Conservation (phyloP, 495 filamentous ascomycete species). For the Hamigera avellanea region DNA sequence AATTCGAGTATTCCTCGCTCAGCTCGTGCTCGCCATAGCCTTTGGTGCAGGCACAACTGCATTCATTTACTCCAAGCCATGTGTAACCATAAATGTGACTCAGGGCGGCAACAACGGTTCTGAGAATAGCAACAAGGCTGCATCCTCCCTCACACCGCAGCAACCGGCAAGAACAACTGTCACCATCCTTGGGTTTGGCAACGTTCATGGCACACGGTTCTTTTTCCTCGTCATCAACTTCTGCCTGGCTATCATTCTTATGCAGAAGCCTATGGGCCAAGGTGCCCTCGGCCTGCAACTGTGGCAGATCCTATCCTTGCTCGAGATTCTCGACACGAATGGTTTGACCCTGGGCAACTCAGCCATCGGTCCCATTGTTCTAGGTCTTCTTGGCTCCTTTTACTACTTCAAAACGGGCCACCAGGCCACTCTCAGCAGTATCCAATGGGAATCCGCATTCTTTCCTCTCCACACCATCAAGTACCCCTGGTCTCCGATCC, state of each 20-base stretch:
- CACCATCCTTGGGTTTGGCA: conserved; percentile 81
- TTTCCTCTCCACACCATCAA: conserved; percentile 70
- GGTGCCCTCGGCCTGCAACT: conserved; percentile 67
- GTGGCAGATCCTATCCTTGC: conserved; percentile 76
- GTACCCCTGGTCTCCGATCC: conserved; percentile 81
- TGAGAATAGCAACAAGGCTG: conserved; percentile 10
- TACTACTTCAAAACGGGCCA: conserved; percentile 98
- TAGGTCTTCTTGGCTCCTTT: conserved; percentile 78
- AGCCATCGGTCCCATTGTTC: conserved; percentile 68
- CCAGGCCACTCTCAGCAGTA: conserved; percentile 74
- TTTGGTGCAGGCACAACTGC: conserved; percentile 56
- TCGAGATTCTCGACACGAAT: conserved; percentile 81
- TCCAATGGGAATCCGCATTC: conserved; percentile 98
- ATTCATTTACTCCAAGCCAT: conserved; percentile 66
- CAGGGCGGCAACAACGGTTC: conserved; percentile 13
- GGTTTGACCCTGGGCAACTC: conserved; percentile 46
- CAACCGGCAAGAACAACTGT: conserved; percentile 42
- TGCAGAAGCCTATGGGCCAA: conserved; percentile 91
- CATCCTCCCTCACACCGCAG: conserved; percentile 20
- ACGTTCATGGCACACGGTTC: conserved; percentile 84
- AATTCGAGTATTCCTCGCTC: conserved; percentile 61
- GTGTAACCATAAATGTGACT: conserved; percentile 46
- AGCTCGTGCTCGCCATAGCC: conserved; percentile 59
- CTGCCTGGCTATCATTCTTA: conserved; percentile 58
- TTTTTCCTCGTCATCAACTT: conserved; percentile 73